phyloP scores from a whole-genome alignment of 306 rosid species.

The Dicorynia guianensis region DNA sequence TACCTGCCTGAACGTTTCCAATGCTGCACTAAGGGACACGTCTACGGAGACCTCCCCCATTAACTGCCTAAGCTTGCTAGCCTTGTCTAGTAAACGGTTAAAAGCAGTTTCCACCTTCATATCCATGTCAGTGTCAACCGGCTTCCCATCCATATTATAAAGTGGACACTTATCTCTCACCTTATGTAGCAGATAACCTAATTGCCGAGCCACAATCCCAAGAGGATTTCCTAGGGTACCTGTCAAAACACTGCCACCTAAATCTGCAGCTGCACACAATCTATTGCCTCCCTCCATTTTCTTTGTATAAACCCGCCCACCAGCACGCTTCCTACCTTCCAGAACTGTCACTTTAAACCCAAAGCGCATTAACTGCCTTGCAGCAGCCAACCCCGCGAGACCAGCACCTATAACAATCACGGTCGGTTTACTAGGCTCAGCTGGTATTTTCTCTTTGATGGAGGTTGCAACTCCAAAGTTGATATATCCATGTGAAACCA shows the following conservation, averaged over 20 bases:
- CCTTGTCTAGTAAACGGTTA: slow-evolving; percentile 83
- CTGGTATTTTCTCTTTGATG: slow-evolving; percentile 67
- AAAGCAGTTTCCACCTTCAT: slow-evolving; percentile 87
- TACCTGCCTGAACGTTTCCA: slow-evolving; percentile 83
- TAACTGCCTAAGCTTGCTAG: slow-evolving; percentile 83
- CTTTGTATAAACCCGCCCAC: slow-evolving; percentile 90
- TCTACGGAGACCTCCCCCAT: slow-evolving; percentile 97
- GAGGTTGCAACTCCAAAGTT: slow-evolving; percentile 80
- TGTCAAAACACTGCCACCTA: slow-evolving; percentile 98
- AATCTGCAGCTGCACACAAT: slow-evolving; percentile 85
- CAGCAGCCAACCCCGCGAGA: slow-evolving; percentile 92
- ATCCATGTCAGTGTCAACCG: slow-evolving; percentile 83
- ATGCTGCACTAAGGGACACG: slow-evolving; percentile 94
- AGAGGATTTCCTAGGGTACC: slow-evolving; percentile 95
- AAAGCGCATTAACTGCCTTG: slow-evolving; percentile 82
- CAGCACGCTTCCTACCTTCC: slow-evolving; percentile 90
- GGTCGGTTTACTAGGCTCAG: slow-evolving; percentile 59
- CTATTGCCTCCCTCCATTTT: slow-evolving; percentile 95
- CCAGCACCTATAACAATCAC: slow-evolving; percentile 88
- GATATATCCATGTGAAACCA: slow-evolving; percentile 79
- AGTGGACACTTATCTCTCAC: slow-evolving; percentile 91
- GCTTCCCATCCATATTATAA: slow-evolving; percentile 79
- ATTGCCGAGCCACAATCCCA: slow-evolving; percentile 86
- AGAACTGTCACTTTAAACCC: slow-evolving; percentile 87
- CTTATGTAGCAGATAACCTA: slow-evolving; percentile 82